Base-by-base conservation (phyloP, 176 grass and related monocot species). In the Cenchrus americanus region DNA sequence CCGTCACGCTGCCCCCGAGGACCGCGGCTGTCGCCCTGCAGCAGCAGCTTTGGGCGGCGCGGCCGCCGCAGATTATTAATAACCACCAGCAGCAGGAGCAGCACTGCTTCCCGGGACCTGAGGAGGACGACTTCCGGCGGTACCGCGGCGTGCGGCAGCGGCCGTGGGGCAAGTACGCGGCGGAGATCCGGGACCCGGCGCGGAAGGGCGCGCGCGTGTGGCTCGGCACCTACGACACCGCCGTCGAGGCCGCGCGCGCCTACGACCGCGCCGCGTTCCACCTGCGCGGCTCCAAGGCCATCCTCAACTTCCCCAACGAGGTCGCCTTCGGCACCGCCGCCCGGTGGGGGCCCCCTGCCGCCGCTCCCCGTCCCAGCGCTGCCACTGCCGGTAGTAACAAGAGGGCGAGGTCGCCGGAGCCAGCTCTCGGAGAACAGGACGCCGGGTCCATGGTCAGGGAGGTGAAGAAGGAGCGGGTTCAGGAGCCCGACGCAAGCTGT, bases 161-260 rank as follows among this genome's bases (percentile, higher is more conserved):
- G 80, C 87, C 89, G 84, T 97, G 94, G 94, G 94, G 94, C 1
- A 97, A 92, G 83, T 97, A 77, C 72, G 92, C 92, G 23, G 94
- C 92, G 69, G 94, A 97, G 84, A 97, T 97, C 51, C 88, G 94
- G 6, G 94, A 97, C 86, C 86, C 92, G 8, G 88, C 82, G 83
- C 67, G 88, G 75, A 78, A 87, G 80, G 88, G 84, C 0, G 60
- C 96, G 7, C 91, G 96, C 52, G 92, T 95, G 70, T 98, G 96
- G 96, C 96, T 98, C 63, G 95, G 96, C 22, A 98, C 92, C 55
- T 98, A 95, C 79, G 89, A 90, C 84, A 85, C 89, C 40, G 96
- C 92, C 61, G 76, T 95, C 47, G 84, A 88, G 62, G 96, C 96
- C 42, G 92, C 96, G 64, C 84, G 90, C 2, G 89, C 96, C 24